phyloP scores from a whole-genome alignment of 495 filamentous ascomycete genomes.

The Aspergillus incahuasiensis region DNA sequence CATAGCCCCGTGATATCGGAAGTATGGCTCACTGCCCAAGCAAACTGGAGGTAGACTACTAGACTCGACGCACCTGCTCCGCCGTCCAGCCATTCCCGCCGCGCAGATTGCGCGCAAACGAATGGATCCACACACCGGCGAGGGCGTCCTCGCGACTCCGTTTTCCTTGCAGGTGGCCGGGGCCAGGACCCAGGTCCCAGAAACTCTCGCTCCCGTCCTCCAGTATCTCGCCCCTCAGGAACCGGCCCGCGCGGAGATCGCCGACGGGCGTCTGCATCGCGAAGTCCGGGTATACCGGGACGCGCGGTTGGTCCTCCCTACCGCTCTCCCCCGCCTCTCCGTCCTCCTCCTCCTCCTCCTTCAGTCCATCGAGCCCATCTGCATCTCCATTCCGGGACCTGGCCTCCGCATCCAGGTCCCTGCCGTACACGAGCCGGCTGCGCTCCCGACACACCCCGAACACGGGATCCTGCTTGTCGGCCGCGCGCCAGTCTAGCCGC shows the following conservation, averaged over 20 bases:
- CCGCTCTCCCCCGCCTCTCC: no score
- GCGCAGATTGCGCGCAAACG: background rate
- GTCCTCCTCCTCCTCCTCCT: background rate
- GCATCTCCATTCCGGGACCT: no score
- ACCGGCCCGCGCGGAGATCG: background rate
- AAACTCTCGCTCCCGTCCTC: background rate
- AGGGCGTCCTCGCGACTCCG: no score
- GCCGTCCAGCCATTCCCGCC: background rate
- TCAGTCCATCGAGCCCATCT: no score
- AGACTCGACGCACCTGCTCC: slow-evolving; percentile 1
- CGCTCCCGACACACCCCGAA: background rate
- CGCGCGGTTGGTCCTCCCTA: no score
- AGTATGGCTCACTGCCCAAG: no score
- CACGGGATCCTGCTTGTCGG: background rate
- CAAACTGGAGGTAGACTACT: no score
- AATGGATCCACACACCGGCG: slow-evolving; percentile 8
- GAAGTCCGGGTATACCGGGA: background rate
- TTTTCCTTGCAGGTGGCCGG: background rate
- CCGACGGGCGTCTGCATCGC: background rate
- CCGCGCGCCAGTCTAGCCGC: background rate
- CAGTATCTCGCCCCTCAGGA: slow-evolving; percentile 5
- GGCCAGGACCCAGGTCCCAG: background rate
- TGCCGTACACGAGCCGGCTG: background rate
- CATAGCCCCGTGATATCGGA: no score
- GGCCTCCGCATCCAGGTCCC: background rate